Evolutionary conservation across 306 rosid species (phyloP), one percentile per base, ranked within the genome.

Genomic region (Citrullus amarus): DNA sequence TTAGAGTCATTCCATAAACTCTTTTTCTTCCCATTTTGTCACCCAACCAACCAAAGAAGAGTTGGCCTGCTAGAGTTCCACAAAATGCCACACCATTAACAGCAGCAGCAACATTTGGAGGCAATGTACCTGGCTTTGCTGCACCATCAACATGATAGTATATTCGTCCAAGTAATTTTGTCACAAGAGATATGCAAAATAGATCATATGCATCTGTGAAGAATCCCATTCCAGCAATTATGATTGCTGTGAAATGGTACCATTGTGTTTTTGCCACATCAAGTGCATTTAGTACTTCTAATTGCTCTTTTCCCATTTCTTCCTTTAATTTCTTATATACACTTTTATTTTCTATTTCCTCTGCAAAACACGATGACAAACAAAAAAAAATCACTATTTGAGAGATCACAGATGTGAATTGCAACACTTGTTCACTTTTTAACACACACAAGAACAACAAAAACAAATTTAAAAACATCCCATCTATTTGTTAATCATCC

Each of bases 1-100:
- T 80, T 9, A 92, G 86, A 8, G 97, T 92, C 84, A 92, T 76
- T n/a, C 93, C 93, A 57, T 92, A 92, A 8, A 90, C 97, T 76
- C 71, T 82, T 48, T 90, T 92, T 8, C 95, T 69, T 22, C 97
- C 97, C 82, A 88, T 3, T 79, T 89, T 90, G 81, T 92, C 96
- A 2, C 97, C 96, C 6, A 92, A 86, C 96, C 96, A 92, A n/a
- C 96, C 97, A 13, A 92, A 92, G 87, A 89, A 92, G 80, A 89
- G 97, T 65, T 90, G 91, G 9, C 96, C 97, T 0, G 88, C 58
- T 17, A 92, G 79, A 5, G 96, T 92, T 75, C 97, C 97, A 8
- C 86, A 28, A 32, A 92, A 85, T 6, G 96, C 96, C 0, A 92
- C 93, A 6, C 96, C 92, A 28, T 92, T 92, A 0, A 92, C 92